Conservation (phyloP, 371 early-diverging fungal species). For the Mortierella sp. region DNA sequence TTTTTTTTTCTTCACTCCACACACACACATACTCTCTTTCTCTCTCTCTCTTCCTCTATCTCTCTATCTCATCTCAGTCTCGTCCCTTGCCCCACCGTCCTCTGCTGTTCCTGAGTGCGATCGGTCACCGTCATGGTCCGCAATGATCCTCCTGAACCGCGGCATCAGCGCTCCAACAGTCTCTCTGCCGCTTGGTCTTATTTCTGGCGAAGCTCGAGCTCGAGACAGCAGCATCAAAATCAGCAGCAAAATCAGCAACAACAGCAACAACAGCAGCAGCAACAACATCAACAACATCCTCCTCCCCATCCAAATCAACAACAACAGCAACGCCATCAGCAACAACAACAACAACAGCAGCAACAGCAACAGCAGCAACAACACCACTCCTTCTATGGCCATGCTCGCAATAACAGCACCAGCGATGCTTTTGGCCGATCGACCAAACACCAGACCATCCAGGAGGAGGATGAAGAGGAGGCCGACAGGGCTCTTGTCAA, state of each 20-base stretch:
- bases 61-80: not conserved
- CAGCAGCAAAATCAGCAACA: constrained; percentile 2
- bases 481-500: constrained; percentile 40
- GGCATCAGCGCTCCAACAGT: constrained; percentile 40
- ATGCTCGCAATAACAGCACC: too few relatives aligned
- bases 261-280: constrained; percentile 7
- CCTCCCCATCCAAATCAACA: constrained; percentile 15
- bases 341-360: not conserved
- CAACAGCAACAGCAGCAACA: not conserved
- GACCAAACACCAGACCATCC: constrained; percentile 27
- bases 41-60: constrained; percentile 4
- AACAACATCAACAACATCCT: constrained; percentile 6
- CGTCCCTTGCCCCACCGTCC: not conserved
- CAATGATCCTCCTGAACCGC: constrained; percentile 36
- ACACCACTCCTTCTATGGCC: not conserved
- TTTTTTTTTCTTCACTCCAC: constrained; percentile 2
- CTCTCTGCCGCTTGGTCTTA: constrained; percentile 46
- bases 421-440: not conserved
- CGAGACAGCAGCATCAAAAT: constrained; percentile 19
- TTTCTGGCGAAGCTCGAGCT: constrained; percentile 31
- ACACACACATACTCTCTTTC: not conserved
- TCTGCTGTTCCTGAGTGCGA: not conserved
- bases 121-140: constrained; percentile 28
- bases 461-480: constrained; percentile 45
- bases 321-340: not conserved